phyloP scores from a whole-genome alignment of 2,329 filamentous ascomycete species.

The Sclerotinia borealis region DNA sequence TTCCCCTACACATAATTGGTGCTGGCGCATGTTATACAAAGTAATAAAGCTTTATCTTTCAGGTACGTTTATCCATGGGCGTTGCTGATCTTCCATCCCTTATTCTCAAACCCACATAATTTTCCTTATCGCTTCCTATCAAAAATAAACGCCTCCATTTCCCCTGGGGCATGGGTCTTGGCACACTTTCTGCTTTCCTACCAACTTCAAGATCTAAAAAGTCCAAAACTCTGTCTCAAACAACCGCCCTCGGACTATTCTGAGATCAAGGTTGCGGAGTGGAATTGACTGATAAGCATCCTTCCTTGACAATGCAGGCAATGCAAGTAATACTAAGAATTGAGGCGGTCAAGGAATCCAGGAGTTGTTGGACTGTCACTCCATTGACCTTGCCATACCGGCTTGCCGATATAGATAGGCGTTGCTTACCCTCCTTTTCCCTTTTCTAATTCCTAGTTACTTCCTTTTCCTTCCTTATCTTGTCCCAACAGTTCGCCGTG shows the following conservation, averaged over 20 bases:
- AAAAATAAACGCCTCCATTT: conserved; percentile 8
- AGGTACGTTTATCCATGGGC: conserved; percentile 3
- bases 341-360: conserved; percentile 13
- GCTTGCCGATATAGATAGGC: conserved; percentile 4
- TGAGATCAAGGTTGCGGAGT: background rate
- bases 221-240: conserved; percentile 1
- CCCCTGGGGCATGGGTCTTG: background rate
- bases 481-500: background rate
- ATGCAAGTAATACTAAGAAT: conserved; percentile 2
- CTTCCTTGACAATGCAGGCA: background rate
- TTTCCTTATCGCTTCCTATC: conserved; percentile 12
- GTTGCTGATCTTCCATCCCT: conserved; percentile 5
- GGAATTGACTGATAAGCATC: conserved; percentile 11
- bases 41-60: background rate
- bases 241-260: background rate
- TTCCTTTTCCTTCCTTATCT: background rate
- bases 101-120: background rate
- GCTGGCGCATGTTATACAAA: background rate
- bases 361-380: conserved; percentile 1
- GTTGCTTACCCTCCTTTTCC: background rate
- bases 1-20: background rate
- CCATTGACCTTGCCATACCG: background rate
- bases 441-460: background rate
- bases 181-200: background rate
- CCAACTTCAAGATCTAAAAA: background rate